These are phyloP conservation scores for Mycena maculata DNA, from an alignment of 768 basidiomycete species.

Conservation along the genomic window DNA sequence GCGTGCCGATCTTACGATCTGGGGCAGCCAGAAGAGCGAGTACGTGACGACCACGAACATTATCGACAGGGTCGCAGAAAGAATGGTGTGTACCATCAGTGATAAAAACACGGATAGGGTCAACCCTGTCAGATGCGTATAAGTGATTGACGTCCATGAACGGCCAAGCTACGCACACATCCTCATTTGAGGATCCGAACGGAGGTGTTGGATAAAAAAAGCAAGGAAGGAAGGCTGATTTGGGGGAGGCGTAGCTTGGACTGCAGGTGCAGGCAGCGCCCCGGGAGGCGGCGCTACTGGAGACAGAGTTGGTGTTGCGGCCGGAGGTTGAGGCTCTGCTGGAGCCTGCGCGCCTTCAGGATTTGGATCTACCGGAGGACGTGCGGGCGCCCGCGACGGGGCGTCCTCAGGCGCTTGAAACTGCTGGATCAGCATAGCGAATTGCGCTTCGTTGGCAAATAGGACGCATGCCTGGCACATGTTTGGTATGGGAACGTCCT, in stretches of 20 bases:
- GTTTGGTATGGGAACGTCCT: too few relatives aligned
- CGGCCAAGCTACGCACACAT: slow-evolving; percentile 64
- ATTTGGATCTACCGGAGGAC: slow-evolving; percentile 27
- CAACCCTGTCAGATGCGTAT: slow-evolving; percentile 65
- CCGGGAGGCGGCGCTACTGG: slow-evolving; percentile 26
- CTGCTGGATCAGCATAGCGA: slow-evolving; percentile 81
- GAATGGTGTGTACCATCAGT: slow-evolving; percentile 78
- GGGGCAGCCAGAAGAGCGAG: slow-evolving; percentile 86
- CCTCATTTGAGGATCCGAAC: slow-evolving; percentile 77
- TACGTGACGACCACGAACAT: slow-evolving; percentile 77
- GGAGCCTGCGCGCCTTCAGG: slow-evolving; percentile 21
- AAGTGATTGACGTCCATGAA: background rate
- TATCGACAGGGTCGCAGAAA: slow-evolving; percentile 74
- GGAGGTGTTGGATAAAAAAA: slow-evolving; percentile 67
- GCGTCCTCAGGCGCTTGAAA: slow-evolving; percentile 84
- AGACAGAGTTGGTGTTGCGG: slow-evolving; percentile 13
- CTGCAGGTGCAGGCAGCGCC: slow-evolving; percentile 33
- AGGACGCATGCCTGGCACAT: too few relatives aligned
- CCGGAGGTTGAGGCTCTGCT: background rate
- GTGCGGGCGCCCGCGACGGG: slow-evolving; percentile 33
- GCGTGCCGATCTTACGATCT: slow-evolving; percentile 81
- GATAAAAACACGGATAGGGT: slow-evolving; percentile 75
- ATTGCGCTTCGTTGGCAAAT: slow-evolving; percentile 64
- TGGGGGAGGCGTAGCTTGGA: slow-evolving; percentile 37
- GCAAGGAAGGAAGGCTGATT: slow-evolving; percentile 55